phyloP scores from a whole-genome alignment of 2,329 filamentous ascomycete genomes.

The Fusarium udum region DNA sequence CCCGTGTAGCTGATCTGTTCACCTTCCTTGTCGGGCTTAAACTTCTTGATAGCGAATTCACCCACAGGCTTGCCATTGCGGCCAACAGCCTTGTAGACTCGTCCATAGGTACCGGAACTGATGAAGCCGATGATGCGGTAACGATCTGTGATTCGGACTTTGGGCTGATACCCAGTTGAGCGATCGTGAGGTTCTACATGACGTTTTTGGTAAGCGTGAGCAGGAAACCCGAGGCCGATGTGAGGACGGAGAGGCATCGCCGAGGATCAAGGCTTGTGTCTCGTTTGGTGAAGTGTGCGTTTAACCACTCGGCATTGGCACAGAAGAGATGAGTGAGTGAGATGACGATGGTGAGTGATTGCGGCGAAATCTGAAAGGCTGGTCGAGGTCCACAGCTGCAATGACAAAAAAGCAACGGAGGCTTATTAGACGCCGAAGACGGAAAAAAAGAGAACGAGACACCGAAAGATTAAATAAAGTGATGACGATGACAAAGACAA shows the following conservation, averaged over 20 bases:
- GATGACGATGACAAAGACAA: conserved; percentile 10
- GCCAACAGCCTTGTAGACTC: conserved; percentile 93
- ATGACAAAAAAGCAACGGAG: conserved; percentile 2
- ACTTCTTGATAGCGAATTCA: conserved; percentile 99
- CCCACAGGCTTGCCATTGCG: conserved; percentile 63
- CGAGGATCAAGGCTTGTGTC: background rate
- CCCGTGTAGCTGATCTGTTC: conserved; percentile 95
- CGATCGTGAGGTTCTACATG: conserved; percentile 63
- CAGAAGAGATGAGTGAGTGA: conserved; percentile 1
- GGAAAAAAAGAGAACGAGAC: background rate
- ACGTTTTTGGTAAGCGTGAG: conserved; percentile 47
- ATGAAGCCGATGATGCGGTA: conserved; percentile 99
- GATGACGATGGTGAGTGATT: conserved; percentile 1
- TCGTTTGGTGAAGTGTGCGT: background rate
- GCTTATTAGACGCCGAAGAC: background rate
- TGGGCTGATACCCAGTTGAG: conserved; percentile 70
- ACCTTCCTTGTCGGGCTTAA: conserved; percentile 98
- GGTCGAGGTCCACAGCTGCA: background rate
- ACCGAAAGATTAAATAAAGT: background rate
- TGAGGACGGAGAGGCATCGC: conserved; percentile 50
- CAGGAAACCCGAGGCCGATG: conserved; percentile 42
- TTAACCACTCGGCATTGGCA: conserved; percentile 39
- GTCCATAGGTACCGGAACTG: conserved; percentile 95
- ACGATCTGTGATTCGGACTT: conserved; percentile 88
- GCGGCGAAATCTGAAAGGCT: background rate